phyloP scores from a whole-genome alignment of 306 rosid species.

The Medicago truncatula region MtrunA17r5.0-ANR NC_053042.1:40763001-40763500 shows the following conservation, averaged over 20 bases:
- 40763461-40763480: not conserved
- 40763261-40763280: slow-evolving; percentile 35
- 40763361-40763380: slow-evolving; percentile 79
- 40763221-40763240: slow-evolving; percentile 88
- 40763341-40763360: slow-evolving; percentile 87
- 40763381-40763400: slow-evolving; percentile 94
- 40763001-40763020: not conserved
- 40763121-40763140: slow-evolving; percentile 93
- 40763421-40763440: slow-evolving; percentile 81
- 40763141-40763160: slow-evolving; percentile 83
- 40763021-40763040: not conserved
- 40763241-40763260: slow-evolving; percentile 60
- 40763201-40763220: slow-evolving; percentile 79
- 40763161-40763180: slow-evolving; percentile 60
- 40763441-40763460: slow-evolving; percentile 48
- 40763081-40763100: slow-evolving; percentile 84
- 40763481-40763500: slow-evolving; percentile 22
- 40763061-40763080: slow-evolving; percentile 48
- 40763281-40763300: slow-evolving; percentile 56
- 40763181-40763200: slow-evolving; percentile 77
- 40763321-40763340: slow-evolving; percentile 90
- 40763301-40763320: slow-evolving; percentile 70
- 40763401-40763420: slow-evolving; percentile 73
- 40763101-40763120: slow-evolving; percentile 98
- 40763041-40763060: not conserved